Evolutionary conservation across 2,329 filamentous ascomycete genomes (phyloP).

Genomic region (Chaetomiaceae sp.): DNA sequence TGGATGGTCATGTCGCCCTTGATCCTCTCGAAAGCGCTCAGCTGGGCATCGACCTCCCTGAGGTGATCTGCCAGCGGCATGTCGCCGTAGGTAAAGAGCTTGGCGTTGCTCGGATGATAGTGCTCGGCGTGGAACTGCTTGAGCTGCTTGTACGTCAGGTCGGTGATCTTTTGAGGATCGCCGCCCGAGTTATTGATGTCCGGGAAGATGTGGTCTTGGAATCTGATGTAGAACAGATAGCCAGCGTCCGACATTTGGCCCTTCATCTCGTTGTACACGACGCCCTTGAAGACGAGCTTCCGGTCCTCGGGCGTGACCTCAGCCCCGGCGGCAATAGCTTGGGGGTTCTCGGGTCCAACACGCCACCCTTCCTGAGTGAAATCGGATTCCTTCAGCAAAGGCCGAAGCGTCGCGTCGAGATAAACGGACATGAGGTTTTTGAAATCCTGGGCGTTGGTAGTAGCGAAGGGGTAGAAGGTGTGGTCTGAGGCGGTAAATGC

Average conservation of each 20-base stretch:
- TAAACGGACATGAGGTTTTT: slow-evolving; percentile 96
- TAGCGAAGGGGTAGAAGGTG: slow-evolving; percentile 96
- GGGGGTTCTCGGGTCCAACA: slow-evolving; percentile 84
- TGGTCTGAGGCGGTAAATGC: slow-evolving; percentile 95
- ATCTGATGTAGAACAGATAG: slow-evolving; percentile 92
- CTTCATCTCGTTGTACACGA: slow-evolving; percentile 99
- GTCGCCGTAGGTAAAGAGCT: slow-evolving; percentile 91
- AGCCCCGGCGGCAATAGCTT: slow-evolving; percentile 45
- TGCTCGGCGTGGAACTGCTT: slow-evolving; percentile 84
- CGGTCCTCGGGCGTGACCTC: slow-evolving; percentile 51
- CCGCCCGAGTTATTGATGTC: slow-evolving; percentile 95
- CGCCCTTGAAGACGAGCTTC: slow-evolving; percentile 87
- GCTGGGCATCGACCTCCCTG: slow-evolving; percentile 67
- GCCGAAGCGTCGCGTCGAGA: slow-evolving; percentile 87
- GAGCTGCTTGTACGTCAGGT: slow-evolving; percentile 86
- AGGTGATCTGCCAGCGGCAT: slow-evolving; percentile 82
- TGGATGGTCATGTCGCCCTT: slow-evolving; percentile 68
- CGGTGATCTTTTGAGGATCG: slow-evolving; percentile 92
- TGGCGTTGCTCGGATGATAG: slow-evolving; percentile 96
- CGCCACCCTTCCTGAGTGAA: slow-evolving; percentile 97
- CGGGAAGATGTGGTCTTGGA: slow-evolving; percentile 91
- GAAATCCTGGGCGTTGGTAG: slow-evolving; percentile 92
- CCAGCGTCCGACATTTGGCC: slow-evolving; percentile 97
- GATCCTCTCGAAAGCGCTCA: slow-evolving; percentile 69
- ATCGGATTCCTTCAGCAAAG: slow-evolving; percentile 82